Percentiles rank a stretch among this genome's conserved stretches.
These are phyloP conservation scores for Coniochaeta prunicola DNA, from an alignment of 2,329 filamentous ascomycete genomes.

Conservation along the genomic window DNA sequence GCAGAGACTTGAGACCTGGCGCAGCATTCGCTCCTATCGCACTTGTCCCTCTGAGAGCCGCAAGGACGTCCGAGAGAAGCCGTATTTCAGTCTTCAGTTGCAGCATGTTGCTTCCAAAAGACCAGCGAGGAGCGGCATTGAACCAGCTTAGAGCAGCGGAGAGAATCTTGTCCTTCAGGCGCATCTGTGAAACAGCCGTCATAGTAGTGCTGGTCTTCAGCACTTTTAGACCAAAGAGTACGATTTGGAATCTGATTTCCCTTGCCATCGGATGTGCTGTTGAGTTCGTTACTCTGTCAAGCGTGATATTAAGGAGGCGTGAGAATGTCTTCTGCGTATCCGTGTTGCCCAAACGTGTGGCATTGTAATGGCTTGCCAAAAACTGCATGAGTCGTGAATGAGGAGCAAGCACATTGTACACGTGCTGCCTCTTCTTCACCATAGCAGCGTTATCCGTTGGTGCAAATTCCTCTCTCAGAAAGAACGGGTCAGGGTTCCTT, in stretches of 20 bases:
- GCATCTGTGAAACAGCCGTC: slow-evolving; percentile 60
- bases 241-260: slow-evolving; percentile 84
- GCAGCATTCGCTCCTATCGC: slow-evolving; percentile 47
- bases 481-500: slow-evolving; percentile 82
- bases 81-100: slow-evolving; percentile 91
- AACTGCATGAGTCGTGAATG: slow-evolving; percentile 84
- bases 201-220: slow-evolving; percentile 65
- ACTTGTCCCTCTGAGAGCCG: slow-evolving; percentile 56
- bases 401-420: slow-evolving; percentile 78
- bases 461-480: slow-evolving; percentile 83
- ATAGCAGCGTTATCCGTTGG: slow-evolving; percentile 76
- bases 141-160: slow-evolving; percentile 90
- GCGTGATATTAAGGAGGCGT: slow-evolving; percentile 71
- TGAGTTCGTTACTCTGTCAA: slow-evolving; percentile 65
- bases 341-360: slow-evolving; percentile 75
- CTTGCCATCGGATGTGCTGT: slow-evolving; percentile 78
- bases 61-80: slow-evolving; percentile 67
- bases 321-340: slow-evolving; percentile 78
- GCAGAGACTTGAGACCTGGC: slow-evolving; percentile 57
- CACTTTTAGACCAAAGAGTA: slow-evolving; percentile 75
- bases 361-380: slow-evolving; percentile 89
- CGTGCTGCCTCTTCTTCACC: slow-evolving; percentile 66
- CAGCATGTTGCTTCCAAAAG: slow-evolving; percentile 87
- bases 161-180: slow-evolving; percentile 81
- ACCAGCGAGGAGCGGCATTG: slow-evolving; percentile 74